Base-by-base conservation (phyloP, 176 grass and related monocot species). In the Tuctoria greenei region DNA sequence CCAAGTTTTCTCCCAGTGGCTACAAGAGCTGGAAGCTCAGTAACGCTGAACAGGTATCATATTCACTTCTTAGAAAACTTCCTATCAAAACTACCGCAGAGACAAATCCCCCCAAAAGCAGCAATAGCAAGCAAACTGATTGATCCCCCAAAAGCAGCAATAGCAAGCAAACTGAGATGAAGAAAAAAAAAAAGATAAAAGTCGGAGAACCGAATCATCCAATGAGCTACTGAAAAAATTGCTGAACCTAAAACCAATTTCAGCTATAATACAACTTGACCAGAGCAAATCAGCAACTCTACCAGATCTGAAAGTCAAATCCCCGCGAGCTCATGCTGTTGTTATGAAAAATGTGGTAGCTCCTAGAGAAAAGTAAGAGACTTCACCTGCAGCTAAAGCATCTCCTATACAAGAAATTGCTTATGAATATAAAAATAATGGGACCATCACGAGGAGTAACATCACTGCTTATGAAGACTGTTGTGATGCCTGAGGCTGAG, bases 211-310 rank as follows among this genome's bases (percentile, higher is more conserved):
- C 18, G 79, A 86, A 68, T 79, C 87, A 2, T 88, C 80, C 16
- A 83, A 25, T 31, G 75, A 88, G 69, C 64, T 80, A 25, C 37
- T 88, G 58, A 98, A 88, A 84, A 89, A 83, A 69, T 93, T 47
- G 81, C 79, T 76, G 81, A 88, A 86, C 81, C 75, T 73, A 81
- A 81, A 75, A 81, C 40, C 39, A 51, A 84, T 98, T 58, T 90
- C 91, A 27, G 91, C 88, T 67, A 98, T 98, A 72, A 51, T 92
- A 82, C 91, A 98, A 66, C 87, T 98, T 37, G 95, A 98, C 74
- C 75, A 98, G 82, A 98, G 52, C 55, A 98, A 94, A 83, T 90
- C 86, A 76, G 87, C 89, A 82, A 81, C 87, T 63, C 68, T 98
- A 60, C 91, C 91, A 45, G 95, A 90, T 73, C 60, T 92, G 46